These are phyloP conservation scores for Fraxinus cuspidata DNA, from an alignment of 257 asterid genomes.

Conservation along the genomic window DNA sequence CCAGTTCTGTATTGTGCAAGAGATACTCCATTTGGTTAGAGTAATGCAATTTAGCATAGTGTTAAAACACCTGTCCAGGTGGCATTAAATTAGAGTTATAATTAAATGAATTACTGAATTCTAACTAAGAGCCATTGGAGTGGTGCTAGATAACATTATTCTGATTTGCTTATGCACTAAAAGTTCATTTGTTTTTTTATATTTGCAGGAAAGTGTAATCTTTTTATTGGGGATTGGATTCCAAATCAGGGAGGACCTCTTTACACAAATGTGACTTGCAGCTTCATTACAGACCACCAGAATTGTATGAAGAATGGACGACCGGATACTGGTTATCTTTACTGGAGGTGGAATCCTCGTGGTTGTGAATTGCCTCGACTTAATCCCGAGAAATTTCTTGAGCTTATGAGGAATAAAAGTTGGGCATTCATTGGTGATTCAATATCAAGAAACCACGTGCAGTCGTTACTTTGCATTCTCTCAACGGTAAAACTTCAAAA, in stretches of 20 bases:
- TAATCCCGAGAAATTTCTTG: constrained; percentile 56
- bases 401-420: constrained; percentile 60
- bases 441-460: constrained; percentile 74
- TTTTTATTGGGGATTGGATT: constrained; percentile 76
- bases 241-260: constrained; percentile 56
- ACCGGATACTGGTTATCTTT: constrained; percentile 62
- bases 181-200: neutral
- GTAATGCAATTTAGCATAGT: too few relatives aligned
- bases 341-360: constrained; percentile 85
- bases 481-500: constrained; percentile 48
- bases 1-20: neutral
- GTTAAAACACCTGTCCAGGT: too few relatives aligned
- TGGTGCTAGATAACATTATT: too few relatives aligned
- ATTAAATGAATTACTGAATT: too few relatives aligned
- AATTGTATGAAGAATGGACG: constrained; percentile 80
- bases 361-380: constrained; percentile 59
- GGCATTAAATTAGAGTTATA: too few relatives aligned
- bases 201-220: constrained; percentile 49
- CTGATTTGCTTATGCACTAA: neutral
- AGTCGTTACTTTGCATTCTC: constrained; percentile 73
- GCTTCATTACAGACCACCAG: constrained; percentile 61
- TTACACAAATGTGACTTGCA: constrained; percentile 67
- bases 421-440: constrained; percentile 88
- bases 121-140: too few relatives aligned
- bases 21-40: constrained; percentile 16